Evolutionary conservation across 345 rosid genomes (phyloP), one percentile per base, ranked within the genome.

Genomic region (Euphorbia pulcherrima): DNA sequence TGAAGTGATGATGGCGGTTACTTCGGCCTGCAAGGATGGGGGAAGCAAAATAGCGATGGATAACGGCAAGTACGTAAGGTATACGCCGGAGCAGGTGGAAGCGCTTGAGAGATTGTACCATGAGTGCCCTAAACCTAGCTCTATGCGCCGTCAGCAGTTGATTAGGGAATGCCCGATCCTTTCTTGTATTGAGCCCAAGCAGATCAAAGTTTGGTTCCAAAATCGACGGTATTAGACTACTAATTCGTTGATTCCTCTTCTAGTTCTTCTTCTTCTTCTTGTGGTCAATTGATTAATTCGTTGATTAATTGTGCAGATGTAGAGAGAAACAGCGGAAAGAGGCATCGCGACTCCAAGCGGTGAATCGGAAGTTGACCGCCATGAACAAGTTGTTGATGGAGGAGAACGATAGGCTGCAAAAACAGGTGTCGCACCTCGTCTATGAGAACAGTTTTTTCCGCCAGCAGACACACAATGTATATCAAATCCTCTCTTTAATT

Each of bases 151-250:
- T 67, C 99, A 92, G 64, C 99, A 95, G 84, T 66, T 95, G 77
- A 95, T 95, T 28, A 83, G 99, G 77, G 99, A 95, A 77, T 95
- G 99, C 74, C 99, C 99, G 24, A 95, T 95, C 73, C 99, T 95
- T 84, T 95, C 97, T 35, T 80, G 92, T 82, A 95, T 95, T 56
- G 99, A 95, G 74, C 97, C 97, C 0, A 95, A 95, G 70, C 99
- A 95, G 81, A 95, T 95, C 85, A 95, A 95, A 84, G 99, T 95
- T 14, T 95, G 98, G 99, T 95, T 95, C 84, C 99, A 95, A 63
- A 95, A 95, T 79, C 79, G 99, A 80, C 86, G 99, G 99, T 94
- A 76, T n/a, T n/a, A n/a, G n/a, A n/a, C n/a, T n/a, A n/a, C n/a
- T n/a, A n/a, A n/a, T n/a, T n/a, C n/a, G n/a, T n/a, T n/a, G n/a